phyloP scores from a whole-genome alignment of 257 asterid genomes.

The Henckelia pumila region DNA sequence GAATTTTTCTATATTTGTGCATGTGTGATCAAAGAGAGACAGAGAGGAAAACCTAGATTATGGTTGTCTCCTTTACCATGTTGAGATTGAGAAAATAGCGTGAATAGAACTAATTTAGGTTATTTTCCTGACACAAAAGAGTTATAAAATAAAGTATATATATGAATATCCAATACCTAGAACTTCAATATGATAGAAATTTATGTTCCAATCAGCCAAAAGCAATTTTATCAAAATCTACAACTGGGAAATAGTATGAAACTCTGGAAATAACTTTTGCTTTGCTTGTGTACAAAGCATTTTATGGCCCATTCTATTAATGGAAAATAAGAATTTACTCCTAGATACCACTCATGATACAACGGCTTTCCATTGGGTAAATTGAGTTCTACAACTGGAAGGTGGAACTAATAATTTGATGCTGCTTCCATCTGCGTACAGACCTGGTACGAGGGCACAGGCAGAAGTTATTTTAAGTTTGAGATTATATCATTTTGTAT shows the following conservation, averaged over 20 bases:
- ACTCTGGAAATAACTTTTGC: neutral
- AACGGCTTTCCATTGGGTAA: neutral
- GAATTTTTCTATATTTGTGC: too few relatives aligned
- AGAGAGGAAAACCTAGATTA: neutral
- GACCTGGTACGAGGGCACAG: slow-evolving; percentile 1
- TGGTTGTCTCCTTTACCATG: neutral
- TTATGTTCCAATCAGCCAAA: neutral
- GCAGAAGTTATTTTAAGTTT: slow-evolving; percentile 14
- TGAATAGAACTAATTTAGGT: neutral
- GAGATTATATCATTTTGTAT: slow-evolving; percentile 26
- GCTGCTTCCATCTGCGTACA: slow-evolving; percentile 6
- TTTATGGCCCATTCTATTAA: neutral
- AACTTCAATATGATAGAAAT: too few relatives aligned
- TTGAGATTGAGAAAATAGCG: neutral
- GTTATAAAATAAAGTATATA: neutral
- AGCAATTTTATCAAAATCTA: neutral
- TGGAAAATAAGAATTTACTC: neutral
- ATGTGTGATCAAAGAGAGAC: too few relatives aligned
- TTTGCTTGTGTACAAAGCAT: neutral
- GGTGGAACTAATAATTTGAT: neutral
- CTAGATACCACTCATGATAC: neutral
- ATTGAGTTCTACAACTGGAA: slow-evolving; percentile 1
- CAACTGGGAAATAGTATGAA: neutral
- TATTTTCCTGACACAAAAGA: neutral
- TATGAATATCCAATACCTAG: neutral